Evolutionary conservation across 2,329 filamentous ascomycete species (phyloP), one percentile per base, ranked within the genome.

Genomic region (Neofusicoccum laricinum): DNA sequence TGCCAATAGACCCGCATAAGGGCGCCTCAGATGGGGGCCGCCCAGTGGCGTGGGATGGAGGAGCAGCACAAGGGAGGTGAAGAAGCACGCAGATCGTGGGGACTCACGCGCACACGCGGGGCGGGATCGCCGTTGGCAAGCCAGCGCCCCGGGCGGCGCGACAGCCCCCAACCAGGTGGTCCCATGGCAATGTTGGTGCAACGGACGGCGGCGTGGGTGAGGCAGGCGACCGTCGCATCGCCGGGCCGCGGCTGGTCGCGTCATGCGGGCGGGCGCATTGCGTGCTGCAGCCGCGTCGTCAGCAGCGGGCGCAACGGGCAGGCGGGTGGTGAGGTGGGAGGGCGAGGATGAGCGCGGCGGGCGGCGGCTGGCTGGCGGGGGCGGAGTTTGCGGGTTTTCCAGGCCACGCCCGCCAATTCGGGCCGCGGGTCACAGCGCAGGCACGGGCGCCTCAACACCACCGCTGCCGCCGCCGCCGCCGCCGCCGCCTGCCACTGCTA

Each of bases 1-100:
- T 59, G 36, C 40, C 55, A 59, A 59, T 59, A 59, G 55, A 59
- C 36, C 55, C 40, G 41, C 55, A 59, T 59, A 36, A 58, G 53
- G 21, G 38, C 53, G 38, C 4, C 48, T 5, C 12, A 8, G 25
- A 8, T 17, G 15, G n/a, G 32, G 53, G 53, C 21, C 11, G 30
- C 19, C 15, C 30, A 43, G 25, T 30, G 41, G 55, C 40, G 41
- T 10, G 30, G 19, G 55, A n/a, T 34, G 55, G 21, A 19, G 15
- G 55, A 59, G 55, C 40, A 36, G 55, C 55, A n/a, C 55, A 34
- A 36, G 55, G 55, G 32, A 46, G 55, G 40, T 36, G 40, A 38
- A 36, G 41, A 34, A 30, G 36, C 17, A 10, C 25, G 53, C 53
- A 58, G 53, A 59, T 59, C 55, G 41, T 36, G 41, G 40, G 40